Percentiles rank a stretch among this genome's conserved stretches.
These are phyloP conservation scores for Myrica gale DNA, from an alignment of 306 rosid genomes.

Conservation along the genomic window DNA sequence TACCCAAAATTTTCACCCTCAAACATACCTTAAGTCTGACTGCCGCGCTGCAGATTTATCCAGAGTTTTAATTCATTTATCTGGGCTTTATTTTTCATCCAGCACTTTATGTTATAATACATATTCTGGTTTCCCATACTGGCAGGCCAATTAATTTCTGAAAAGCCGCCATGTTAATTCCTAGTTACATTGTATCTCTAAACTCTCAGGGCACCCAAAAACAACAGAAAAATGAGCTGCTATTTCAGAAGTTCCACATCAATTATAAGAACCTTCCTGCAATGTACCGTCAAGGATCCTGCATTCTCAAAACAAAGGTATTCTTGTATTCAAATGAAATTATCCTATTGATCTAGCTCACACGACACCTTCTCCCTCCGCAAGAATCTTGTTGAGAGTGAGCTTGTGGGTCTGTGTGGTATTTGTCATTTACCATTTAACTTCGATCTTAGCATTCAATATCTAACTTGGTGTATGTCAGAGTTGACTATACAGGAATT, in stretches of 20 bases:
- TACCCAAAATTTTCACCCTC: too few relatives aligned
- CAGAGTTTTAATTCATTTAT: background rate
- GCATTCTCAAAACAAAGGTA: constrained; percentile 55
- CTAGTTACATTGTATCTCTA: background rate
- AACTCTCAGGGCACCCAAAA: constrained; percentile 51
- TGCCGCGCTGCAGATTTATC: background rate
- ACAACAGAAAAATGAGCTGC: constrained; percentile 53
- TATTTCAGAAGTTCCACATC: constrained; percentile 57
- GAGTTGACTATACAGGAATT: background rate
- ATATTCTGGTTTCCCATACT: background rate
- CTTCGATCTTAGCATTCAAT: background rate
- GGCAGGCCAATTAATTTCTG: background rate
- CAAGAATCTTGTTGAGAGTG: background rate
- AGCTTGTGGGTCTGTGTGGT: background rate
- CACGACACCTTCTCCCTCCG: background rate
- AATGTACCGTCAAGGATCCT: constrained; percentile 74
- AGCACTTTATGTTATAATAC: background rate
- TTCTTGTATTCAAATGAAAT: background rate
- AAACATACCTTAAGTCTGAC: too few relatives aligned
- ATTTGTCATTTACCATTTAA: background rate
- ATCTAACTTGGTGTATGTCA: background rate
- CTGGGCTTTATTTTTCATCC: background rate
- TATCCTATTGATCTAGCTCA: constrained; percentile 8
- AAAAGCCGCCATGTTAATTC: background rate
- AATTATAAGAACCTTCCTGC: constrained; percentile 56